Conservation (phyloP, 164 flowering plant species). For the Chimonanthus salicifolius region DNA sequence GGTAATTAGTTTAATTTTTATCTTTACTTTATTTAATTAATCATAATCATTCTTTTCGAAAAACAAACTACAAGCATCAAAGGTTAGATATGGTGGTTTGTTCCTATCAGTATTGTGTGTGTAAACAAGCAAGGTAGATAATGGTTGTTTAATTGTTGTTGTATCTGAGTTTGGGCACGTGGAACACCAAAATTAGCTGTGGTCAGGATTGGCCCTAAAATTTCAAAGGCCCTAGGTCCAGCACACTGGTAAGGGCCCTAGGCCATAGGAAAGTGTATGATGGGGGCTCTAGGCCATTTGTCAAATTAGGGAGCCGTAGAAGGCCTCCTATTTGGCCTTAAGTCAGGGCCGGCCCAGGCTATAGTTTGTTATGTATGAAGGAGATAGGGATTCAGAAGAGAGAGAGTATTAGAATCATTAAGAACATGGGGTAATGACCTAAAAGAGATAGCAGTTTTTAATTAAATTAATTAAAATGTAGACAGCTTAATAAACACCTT, state of each 20-base stretch:
- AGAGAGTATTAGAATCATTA: neutral
- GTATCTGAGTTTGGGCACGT: neutral
- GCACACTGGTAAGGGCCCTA: too few species aligned
- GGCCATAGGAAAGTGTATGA: too few species aligned
- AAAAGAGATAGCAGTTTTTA: neutral
- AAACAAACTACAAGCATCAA: neutral
- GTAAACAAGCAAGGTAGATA: neutral
- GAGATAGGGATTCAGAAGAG: neutral
- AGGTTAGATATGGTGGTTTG: constrained; percentile 4
- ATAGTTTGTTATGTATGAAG: neutral
- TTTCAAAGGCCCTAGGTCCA: too few species aligned
- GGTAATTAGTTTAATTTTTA: too few species aligned
- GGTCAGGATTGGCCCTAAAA: neutral
- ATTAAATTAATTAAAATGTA: neutral
- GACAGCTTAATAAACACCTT: neutral
- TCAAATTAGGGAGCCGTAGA: too few species aligned
- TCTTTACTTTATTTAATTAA: too few species aligned
- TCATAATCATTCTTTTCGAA: neutral
- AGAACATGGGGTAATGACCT: neutral
- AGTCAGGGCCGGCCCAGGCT: too few species aligned
- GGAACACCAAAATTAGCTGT: neutral
- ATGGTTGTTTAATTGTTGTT: neutral
- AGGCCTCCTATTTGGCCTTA: too few species aligned
- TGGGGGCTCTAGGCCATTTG: too few species aligned
- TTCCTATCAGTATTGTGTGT: constrained; percentile 1